phyloP scores from a whole-genome alignment of 2,329 filamentous ascomycete species.

The Penicillium sp. region DNA sequence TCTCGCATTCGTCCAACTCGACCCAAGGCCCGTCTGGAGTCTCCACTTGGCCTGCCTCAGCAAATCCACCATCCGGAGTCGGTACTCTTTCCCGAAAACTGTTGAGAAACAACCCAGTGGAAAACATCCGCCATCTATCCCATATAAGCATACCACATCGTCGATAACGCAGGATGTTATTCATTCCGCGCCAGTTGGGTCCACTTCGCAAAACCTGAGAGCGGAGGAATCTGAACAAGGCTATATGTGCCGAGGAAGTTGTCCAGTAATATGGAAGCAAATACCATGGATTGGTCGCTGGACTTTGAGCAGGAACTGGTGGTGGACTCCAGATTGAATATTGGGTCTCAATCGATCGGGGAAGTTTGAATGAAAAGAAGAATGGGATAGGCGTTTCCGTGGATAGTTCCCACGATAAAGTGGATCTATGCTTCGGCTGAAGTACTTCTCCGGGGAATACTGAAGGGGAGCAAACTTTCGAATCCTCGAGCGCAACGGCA shows the following conservation, averaged over 20 bases:
- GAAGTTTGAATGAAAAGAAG: not conserved
- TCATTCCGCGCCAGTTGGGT: not conserved
- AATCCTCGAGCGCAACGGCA: not conserved
- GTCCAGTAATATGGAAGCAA: not conserved
- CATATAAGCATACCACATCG: not conserved
- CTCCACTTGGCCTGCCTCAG: too few species aligned
- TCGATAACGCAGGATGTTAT: not conserved
- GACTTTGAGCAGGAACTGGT: not conserved
- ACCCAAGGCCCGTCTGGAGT: too few species aligned
- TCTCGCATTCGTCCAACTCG: too few species aligned
- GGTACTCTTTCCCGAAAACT: not conserved
- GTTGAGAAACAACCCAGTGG: not conserved
- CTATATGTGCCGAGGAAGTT: not conserved
- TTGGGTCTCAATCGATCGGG: not conserved
- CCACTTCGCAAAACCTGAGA: not conserved
- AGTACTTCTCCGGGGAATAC: not conserved
- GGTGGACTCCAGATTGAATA: not conserved
- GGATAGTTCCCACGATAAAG: not conserved
- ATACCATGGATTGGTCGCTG: not conserved
- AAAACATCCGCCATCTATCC: not conserved
- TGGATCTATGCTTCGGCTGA: not conserved
- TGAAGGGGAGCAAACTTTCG: not conserved
- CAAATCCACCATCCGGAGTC: not conserved
- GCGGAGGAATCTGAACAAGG: not conserved
- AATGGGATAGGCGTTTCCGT: not conserved